Conservation (phyloP, 2,329 filamentous ascomycete genomes). For the Sclerotinia sclerotiorum region DNA sequence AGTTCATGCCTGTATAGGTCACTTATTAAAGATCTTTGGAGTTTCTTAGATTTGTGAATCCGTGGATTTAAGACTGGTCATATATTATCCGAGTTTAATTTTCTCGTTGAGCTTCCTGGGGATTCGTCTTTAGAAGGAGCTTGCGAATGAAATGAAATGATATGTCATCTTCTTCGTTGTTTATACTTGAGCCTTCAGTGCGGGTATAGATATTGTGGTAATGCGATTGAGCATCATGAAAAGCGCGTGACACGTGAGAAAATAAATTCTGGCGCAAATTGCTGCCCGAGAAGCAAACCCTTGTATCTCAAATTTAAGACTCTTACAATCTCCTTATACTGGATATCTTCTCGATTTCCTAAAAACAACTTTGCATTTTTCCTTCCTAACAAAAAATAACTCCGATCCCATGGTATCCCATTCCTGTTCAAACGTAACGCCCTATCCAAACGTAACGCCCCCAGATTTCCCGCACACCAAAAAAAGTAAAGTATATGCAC, state of each 20-base stretch:
- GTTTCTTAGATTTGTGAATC: too few relatives aligned
- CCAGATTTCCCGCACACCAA: too few relatives aligned
- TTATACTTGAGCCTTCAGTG: neutral
- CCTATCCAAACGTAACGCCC: neutral
- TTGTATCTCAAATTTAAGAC: neutral
- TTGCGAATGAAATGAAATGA: too few relatives aligned
- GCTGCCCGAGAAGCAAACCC: too few relatives aligned
- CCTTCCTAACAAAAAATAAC: too few relatives aligned
- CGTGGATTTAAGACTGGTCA: too few relatives aligned
- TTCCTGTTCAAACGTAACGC: neutral
- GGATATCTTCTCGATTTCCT: neutral
- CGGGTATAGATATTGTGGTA: neutral
- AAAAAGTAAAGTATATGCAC: neutral
- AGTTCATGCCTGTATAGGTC: too few relatives aligned
- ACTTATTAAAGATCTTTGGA: too few relatives aligned
- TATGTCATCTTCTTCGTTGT: too few relatives aligned
- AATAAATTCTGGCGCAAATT: neutral
- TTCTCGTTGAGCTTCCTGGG: neutral
- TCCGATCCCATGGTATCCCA: neutral
- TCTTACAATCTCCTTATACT: neutral
- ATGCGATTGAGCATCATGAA: too few relatives aligned
- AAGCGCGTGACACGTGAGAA: neutral
- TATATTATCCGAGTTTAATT: neutral
- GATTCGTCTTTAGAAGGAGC: neutral
- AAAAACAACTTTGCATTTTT: neutral